These are phyloP conservation scores for Arabis hirsuta DNA, from an alignment of 345 rosid species.

Conservation along the genomic window DNA sequence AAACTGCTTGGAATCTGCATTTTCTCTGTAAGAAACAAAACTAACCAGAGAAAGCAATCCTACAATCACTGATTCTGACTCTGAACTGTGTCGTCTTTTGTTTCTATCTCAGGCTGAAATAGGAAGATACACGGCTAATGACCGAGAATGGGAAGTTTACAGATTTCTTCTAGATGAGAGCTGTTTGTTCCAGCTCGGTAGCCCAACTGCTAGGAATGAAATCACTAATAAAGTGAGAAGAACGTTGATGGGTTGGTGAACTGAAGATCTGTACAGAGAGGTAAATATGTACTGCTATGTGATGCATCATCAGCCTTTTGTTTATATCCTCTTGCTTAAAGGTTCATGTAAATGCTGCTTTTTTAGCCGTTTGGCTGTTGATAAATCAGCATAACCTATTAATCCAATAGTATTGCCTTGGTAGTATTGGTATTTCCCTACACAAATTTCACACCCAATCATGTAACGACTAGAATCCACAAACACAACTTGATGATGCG, in stretches of 20 bases:
- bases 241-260: slow-evolving; percentile 83
- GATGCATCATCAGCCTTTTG: not conserved
- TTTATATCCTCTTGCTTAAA: not conserved
- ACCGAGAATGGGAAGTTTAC: slow-evolving; percentile 88
- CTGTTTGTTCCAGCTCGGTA: slow-evolving; percentile 47
- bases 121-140: slow-evolving; percentile 63
- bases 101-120: slow-evolving; percentile 68
- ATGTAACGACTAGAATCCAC: no score
- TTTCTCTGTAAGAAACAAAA: slow-evolving; percentile 65
- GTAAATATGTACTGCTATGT: not conserved
- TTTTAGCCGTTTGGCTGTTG: not conserved
- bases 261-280: not conserved
- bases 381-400: no score
- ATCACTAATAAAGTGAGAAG: slow-evolving; percentile 76
- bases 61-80: not conserved
- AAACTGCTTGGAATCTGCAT: slow-evolving; percentile 76
- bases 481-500: no score
- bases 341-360: not conserved
- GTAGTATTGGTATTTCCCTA: no score
- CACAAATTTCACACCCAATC: no score
- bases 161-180: slow-evolving; percentile 79
- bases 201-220: slow-evolving; percentile 52
- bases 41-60: not conserved
- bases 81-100: not conserved
- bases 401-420: no score